A percentile compares a stretch with the other conserved stretches of the same genome.
Evolutionary conservation across 106 monocot genomes (phyloP).

Genomic region (Ottelia alismoides): DNA sequence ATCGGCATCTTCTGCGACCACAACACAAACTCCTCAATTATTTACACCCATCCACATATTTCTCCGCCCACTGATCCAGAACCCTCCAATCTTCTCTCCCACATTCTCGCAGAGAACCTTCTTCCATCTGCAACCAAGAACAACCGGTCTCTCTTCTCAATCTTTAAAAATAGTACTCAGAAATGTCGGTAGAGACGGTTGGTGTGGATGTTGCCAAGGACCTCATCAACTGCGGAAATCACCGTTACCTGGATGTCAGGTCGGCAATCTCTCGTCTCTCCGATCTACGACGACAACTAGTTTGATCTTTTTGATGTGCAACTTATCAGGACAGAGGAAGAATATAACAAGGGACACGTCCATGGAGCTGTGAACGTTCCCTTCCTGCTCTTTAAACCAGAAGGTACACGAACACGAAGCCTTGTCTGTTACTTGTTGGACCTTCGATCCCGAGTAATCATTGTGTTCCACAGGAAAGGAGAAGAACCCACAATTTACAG

Average conservation of each 20-base stretch:
- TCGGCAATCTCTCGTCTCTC: neutral
- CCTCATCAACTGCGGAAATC: neutral
- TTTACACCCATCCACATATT: no score
- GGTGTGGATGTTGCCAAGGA: neutral
- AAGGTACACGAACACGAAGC: neutral
- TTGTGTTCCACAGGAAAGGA: constrained; percentile 62
- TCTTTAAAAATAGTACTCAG: no score
- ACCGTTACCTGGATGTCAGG: neutral
- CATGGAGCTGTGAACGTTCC: neutral
- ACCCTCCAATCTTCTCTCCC: no score
- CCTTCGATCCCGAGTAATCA: no score
- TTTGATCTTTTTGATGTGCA: neutral
- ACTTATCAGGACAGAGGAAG: neutral
- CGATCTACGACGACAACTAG: neutral
- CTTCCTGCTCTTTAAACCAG: neutral
- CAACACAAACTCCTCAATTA: no score
- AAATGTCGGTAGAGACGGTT: no score
- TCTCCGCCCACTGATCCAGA: no score
- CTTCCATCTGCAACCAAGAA: no score
- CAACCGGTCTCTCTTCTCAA: no score
- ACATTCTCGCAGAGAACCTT: no score
- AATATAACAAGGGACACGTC: neutral
- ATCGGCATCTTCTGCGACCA: no score
- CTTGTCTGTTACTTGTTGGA: no score
- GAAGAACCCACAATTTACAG: constrained; percentile 49